Conservation (phyloP, 2,329 filamentous ascomycete genomes). For the Emmonsiellopsis sp. region DNA sequence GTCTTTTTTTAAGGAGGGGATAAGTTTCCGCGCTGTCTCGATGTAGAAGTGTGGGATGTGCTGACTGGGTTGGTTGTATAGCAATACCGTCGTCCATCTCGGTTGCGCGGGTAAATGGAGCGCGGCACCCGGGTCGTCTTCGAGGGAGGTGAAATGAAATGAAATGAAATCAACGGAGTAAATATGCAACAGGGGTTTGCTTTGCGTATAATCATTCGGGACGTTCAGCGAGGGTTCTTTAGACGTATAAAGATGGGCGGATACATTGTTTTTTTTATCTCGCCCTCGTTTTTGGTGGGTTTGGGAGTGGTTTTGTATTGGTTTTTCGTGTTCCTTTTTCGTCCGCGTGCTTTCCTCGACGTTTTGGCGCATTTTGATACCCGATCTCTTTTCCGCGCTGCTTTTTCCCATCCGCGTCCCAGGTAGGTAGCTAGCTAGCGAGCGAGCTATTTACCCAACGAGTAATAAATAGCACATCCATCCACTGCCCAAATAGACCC, state of each 20-base stretch:
- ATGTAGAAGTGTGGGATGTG: not conserved
- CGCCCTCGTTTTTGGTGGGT: not conserved
- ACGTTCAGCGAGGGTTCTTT: not conserved
- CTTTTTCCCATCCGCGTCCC: not conserved
- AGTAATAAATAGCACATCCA: not conserved
- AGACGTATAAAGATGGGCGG: not conserved
- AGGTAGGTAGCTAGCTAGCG: not conserved
- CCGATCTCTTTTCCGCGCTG: not conserved
- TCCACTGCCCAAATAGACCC: not conserved
- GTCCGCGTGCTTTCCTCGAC: not conserved
- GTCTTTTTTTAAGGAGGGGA: not conserved
- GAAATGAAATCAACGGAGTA: no score
- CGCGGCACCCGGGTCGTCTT: constrained; percentile 7
- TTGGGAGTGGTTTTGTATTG: not conserved
- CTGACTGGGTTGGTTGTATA: constrained; percentile 13
- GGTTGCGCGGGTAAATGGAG: constrained; percentile 54
- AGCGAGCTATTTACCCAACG: not conserved
- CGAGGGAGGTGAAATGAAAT: no score
- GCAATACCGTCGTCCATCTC: constrained; percentile 63
- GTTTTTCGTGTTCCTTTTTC: not conserved
- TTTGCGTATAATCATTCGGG: not conserved
- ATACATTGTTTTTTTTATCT: not conserved
- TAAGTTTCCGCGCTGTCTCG: not conserved
- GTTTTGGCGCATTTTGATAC: not conserved
- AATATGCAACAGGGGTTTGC: not conserved